A percentile compares a stretch with the other conserved stretches of the same genome.
Conservation (phyloP, 2,329 filamentous ascomycete species). For the Paraphoma chrysanthemicola region DNA sequence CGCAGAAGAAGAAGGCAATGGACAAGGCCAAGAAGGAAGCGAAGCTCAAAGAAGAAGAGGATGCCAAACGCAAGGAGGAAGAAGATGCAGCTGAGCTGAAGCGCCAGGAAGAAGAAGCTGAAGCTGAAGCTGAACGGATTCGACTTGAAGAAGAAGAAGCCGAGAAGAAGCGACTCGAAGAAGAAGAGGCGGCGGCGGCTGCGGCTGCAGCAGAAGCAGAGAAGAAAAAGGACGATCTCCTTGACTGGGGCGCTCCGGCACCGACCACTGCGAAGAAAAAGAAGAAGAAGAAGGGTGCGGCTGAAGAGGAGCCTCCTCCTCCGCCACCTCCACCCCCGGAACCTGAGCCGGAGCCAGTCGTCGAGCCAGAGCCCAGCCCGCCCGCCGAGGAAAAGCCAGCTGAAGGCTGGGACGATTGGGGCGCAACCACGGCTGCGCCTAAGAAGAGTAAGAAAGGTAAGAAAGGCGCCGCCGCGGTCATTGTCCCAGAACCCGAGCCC, state of each 20-base stretch:
- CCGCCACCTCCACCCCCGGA: constrained; percentile 33
- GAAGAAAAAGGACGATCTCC: constrained; percentile 46
- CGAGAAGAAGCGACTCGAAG: constrained; percentile 28
- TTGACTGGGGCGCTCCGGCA: constrained; percentile 24
- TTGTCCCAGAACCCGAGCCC: constrained; percentile 17
- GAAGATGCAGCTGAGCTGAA: constrained; percentile 6
- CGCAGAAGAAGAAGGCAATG: constrained; percentile 42
- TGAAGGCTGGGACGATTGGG: constrained; percentile 39
- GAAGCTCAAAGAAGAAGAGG: constrained; percentile 26
- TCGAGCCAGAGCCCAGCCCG: constrained; percentile 27
- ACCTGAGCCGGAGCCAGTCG: constrained; percentile 44
- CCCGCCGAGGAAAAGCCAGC: constrained; percentile 29
- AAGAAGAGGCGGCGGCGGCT: constrained; percentile 26
- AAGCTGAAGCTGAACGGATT: constrained; percentile 24
- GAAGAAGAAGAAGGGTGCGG: constrained; percentile 43
- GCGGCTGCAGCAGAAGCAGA: constrained; percentile 27
- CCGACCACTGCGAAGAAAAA: constrained; percentile 31
- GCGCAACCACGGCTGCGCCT: constrained; percentile 14
- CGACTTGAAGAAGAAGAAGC: constrained; percentile 22
- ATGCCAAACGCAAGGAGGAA: constrained; percentile 26
- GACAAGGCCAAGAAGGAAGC: constrained; percentile 27
- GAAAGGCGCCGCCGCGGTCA: constrained; percentile 38
- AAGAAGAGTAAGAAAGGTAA: constrained; percentile 41
- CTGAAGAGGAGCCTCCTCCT: constrained; percentile 24
- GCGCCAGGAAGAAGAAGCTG: constrained; percentile 25